phyloP scores from a whole-genome alignment of 257 asterid species.

The Linderniella brevidens region DNA sequence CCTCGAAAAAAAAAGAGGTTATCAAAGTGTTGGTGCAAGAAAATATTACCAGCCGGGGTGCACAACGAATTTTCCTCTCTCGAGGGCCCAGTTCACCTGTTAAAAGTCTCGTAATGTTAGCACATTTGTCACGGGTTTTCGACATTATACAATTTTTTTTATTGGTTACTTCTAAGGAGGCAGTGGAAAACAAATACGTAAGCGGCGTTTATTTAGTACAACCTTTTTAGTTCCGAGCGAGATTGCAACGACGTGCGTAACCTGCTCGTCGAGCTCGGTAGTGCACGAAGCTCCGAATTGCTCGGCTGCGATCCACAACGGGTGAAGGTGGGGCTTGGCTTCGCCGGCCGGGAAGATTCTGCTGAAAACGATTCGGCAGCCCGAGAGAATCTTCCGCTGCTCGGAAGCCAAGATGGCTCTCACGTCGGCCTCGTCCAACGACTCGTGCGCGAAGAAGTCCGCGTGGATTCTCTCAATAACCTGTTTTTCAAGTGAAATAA shows the following conservation, averaged over 20 bases:
- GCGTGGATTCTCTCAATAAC: slow-evolving; percentile 82
- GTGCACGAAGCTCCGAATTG: slow-evolving; percentile 87
- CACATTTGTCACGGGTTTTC: no score
- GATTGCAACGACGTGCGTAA: slow-evolving; percentile 96
- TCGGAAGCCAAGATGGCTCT: slow-evolving; percentile 76
- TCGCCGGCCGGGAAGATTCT: slow-evolving; percentile 90
- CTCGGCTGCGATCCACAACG: slow-evolving; percentile 92
- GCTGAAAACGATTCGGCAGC: slow-evolving; percentile 88
- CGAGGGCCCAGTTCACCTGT: slow-evolving; percentile 90
- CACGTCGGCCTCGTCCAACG: slow-evolving; percentile 83
- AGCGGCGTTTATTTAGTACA: slow-evolving; percentile 1
- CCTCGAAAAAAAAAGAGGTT: no score
- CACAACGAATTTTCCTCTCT: slow-evolving; percentile 66
- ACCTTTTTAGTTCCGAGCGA: slow-evolving; percentile 97
- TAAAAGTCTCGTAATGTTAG: no score
- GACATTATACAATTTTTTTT: no score
- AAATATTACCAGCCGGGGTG: slow-evolving; percentile 87
- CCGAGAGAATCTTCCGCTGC: slow-evolving; percentile 68
- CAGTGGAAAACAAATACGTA: slow-evolving; percentile 4
- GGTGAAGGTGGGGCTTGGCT: slow-evolving; percentile 88
- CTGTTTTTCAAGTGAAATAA: no score
- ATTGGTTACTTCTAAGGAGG: background rate
- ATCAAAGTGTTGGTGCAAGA: background rate
- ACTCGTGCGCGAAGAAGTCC: slow-evolving; percentile 42
- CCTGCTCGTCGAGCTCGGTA: slow-evolving; percentile 71